phyloP scores from a whole-genome alignment of 768 basidiomycete species.

The Lyophyllum decastes region DNA sequence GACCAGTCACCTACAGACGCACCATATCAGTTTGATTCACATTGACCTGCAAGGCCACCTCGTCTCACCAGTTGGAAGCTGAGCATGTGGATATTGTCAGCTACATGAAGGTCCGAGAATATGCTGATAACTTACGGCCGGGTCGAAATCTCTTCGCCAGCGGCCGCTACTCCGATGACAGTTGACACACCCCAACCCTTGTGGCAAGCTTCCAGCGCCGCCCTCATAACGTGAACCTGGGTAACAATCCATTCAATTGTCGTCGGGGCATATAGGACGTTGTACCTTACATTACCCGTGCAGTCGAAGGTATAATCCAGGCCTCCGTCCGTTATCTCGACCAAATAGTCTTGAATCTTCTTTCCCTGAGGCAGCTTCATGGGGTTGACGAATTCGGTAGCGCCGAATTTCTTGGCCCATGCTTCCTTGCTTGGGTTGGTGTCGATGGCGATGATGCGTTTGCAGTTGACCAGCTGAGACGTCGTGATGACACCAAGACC shows the following conservation, averaged over 20 bases:
- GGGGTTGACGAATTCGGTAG: constrained; percentile 94
- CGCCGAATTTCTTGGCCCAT: constrained; percentile 93
- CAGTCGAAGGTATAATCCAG: constrained; percentile 97
- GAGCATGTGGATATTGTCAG: neutral
- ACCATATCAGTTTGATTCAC: neutral
- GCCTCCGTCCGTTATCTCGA: constrained; percentile 95
- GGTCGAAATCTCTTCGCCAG: constrained; percentile 93
- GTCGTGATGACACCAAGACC: constrained; percentile 92
- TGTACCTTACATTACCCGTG: constrained; percentile 84
- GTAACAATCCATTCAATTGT: neutral
- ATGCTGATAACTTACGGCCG: constrained; percentile 60
- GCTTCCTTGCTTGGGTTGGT: constrained; percentile 82
- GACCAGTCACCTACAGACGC: constrained; percentile 71
- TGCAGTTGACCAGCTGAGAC: constrained; percentile 73
- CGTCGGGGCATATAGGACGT: too few species aligned
- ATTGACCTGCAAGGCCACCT: neutral
- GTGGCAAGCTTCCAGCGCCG: constrained; percentile 97
- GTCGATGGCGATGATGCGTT: constrained; percentile 91
- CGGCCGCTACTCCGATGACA: constrained; percentile 95
- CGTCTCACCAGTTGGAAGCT: constrained; percentile 56
- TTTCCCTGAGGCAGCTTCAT: constrained; percentile 69
- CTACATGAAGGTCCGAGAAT: constrained; percentile 2
- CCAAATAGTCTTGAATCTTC: constrained; percentile 85
- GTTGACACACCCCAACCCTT: constrained; percentile 99
- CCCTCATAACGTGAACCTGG: constrained; percentile 89